phyloP scores from a whole-genome alignment of 495 filamentous ascomycete species.

The Chaetomium cochliodes region DNA sequence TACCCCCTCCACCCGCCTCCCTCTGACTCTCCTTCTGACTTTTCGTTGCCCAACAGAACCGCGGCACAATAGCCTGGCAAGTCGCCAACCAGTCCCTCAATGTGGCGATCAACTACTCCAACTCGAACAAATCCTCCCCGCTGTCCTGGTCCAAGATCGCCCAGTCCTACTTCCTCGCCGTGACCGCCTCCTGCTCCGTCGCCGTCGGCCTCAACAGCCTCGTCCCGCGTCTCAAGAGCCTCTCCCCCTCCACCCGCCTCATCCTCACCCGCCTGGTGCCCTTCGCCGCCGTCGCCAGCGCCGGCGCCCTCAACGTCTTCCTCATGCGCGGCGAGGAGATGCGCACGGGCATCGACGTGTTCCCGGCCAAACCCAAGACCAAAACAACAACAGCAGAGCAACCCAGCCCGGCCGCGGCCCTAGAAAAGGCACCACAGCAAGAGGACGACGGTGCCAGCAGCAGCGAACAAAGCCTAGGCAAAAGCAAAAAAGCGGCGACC shows the following conservation, averaged over 20 bases:
- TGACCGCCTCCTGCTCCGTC: constrained; percentile 87
- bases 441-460: background rate
- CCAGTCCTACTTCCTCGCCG: constrained; percentile 88
- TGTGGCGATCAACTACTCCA: constrained; percentile 93
- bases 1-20: constrained; percentile 2
- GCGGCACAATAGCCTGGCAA: constrained; percentile 91
- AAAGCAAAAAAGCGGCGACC: constrained; percentile 80
- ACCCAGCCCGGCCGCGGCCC: background rate
- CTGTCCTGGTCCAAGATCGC: constrained; percentile 74
- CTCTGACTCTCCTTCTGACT: constrained; percentile 20
- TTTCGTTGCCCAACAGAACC: constrained; percentile 53
- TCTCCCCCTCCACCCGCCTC: constrained; percentile 69
- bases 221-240: constrained; percentile 76
- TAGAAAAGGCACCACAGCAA: constrained; percentile 1
- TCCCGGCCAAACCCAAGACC: constrained; percentile 61
- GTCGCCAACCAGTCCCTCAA: constrained; percentile 96
- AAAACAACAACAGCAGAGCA: constrained; percentile 40
- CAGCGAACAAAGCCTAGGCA: constrained; percentile 62
- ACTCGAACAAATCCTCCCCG: constrained; percentile 94
- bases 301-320: constrained; percentile 90
- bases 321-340: constrained; percentile 98
- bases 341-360: constrained; percentile 90
- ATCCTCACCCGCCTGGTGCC: constrained; percentile 82
- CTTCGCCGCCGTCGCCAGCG: constrained; percentile 89
- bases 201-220: constrained; percentile 88